Base-by-base conservation (phyloP, 306 rosid genomes). In the Quercus wislizeni region DNA sequence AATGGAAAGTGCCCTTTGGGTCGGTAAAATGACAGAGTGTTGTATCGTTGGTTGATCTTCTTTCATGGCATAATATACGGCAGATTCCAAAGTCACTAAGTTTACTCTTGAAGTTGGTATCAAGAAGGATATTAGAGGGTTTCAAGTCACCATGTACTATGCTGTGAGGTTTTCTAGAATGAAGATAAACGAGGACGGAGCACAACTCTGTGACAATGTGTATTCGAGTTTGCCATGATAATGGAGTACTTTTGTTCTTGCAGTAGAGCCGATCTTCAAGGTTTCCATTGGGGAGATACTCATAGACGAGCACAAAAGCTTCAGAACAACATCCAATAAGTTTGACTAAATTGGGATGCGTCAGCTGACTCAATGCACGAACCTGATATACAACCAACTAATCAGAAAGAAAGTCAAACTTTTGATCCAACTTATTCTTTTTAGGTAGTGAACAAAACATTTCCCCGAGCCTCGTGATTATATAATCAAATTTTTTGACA, bases 11-110 rank as follows among this genome's bases (percentile, higher is more conserved):
- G n/a, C 91, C 89, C 71, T 81, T 85, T 0, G 86, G 88, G 18
- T 31, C 78, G 30, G 91, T 88, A 77, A 74, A 63, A 81, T 80
- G 86, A 35, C 55, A 65, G 5, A 67, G 23, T 10, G 88, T 85
- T 55, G 77, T 80, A 55, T 63, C n/a, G 78, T 81, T 68, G 77
- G 63, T 65, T 25, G 82, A 69, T 31, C 65, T 59, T 49, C 71
- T 79, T 19, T 35, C 82, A 33, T 18, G 74, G 21, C 77, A 74
- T 67, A 88, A 78, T 9, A 85, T 69, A 15, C 86, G 87, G 35
- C 87, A 81, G 74, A 83, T 88, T n/a, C 89, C 89, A 30, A 88
- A 88, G 75, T 88, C 92, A 8, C 92, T 85, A 6, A 88, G 92
- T 75, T 88, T 88, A 83, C 88, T 83, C 14, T 67, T 83, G 56